Evolutionary conservation across 1,284 basidiomycete genomes (phyloP), one percentile per base, ranked within the genome.

Genomic region (Ustilago lituana): DNA sequence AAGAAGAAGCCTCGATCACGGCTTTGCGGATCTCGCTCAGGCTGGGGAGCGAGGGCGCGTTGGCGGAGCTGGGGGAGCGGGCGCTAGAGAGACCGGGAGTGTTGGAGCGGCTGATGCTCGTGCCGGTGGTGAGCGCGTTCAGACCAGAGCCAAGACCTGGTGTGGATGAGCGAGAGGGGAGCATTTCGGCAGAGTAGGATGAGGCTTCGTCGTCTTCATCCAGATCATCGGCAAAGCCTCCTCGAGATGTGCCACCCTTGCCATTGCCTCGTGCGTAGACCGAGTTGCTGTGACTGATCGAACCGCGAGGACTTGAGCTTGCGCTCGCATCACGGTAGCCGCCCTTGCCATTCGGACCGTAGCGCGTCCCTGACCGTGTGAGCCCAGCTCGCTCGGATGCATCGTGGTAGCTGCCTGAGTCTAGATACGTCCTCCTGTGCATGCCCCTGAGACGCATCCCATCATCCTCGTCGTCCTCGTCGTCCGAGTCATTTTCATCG

Each of bases 401-500:
- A 59, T 62, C 63, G 22, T 63, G 52, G 24, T 63, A 54, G 40
- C 36, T 62, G 35, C 15, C 31, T 17, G 62, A 29, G 32, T 49
- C 58, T 15, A 62, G 20, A 29, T 71, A 71, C 19, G 39, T 49
- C 17, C 63, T 26, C n/a, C 69, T 53, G 3, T 54, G 45, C 35
- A 72, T 48, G 2, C 63, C 69, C 24, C 63, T 36, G 15, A 72
- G 36, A 1, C 59, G 58, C 63, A 67, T 64, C 29, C 31, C 57
- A 17, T 64, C 62, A 7, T 64, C 62, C 24, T 74, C 57, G 27
- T 46, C 67, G 33, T 75, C 70, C 14, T 77, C 75, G 11, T 77
- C 75, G 48, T 77, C 75, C 26, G 75, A 77, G 9, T 77, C 75
- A 27, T 94, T 94, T 68, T 97, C 94, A 75, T 97, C 94, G 52